A percentile compares a stretch with the other conserved stretches of the same genome.
Conservation (phyloP, 1,284 basidiomycete species). For the Ganoderma leucocontextum region DNA sequence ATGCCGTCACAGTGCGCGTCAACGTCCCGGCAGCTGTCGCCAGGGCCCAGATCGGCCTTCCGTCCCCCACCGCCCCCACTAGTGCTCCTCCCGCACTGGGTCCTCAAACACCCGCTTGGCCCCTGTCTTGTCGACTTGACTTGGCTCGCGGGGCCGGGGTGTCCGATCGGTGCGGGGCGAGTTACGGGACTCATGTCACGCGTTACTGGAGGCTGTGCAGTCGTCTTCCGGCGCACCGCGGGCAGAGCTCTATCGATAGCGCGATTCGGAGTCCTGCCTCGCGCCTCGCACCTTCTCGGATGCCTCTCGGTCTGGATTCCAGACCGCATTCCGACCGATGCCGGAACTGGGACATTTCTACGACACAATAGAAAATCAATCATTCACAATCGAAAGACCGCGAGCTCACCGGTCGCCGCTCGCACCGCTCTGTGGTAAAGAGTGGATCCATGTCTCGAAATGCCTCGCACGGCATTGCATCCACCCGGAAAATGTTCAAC, state of each 20-base stretch:
- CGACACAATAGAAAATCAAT: slow-evolving; percentile 10
- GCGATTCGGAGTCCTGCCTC: slow-evolving; percentile 12
- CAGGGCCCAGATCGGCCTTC: slow-evolving; percentile 18
- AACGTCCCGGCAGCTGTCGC: slow-evolving; percentile 17
- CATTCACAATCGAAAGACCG: slow-evolving; percentile 14
- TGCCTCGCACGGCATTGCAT: neutral
- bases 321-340: neutral
- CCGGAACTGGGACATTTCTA: neutral
- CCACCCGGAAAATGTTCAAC: slow-evolving; percentile 6
- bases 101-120: neutral
- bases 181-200: slow-evolving; percentile 10
- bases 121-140: neutral
- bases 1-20: slow-evolving; percentile 32
- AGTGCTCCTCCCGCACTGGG: neutral
- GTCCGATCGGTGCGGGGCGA: neutral
- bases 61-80: neutral
- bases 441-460: neutral
- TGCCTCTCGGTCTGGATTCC: neutral
- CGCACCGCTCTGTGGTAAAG: neutral
- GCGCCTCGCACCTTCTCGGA: slow-evolving; percentile 9
- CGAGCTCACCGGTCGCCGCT: slow-evolving; percentile 5
- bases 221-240: slow-evolving; percentile 6
- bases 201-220: slow-evolving; percentile 11
- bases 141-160: neutral
- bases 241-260: slow-evolving; percentile 11